phyloP scores from a whole-genome alignment of 352 stramenopile species.

The Globisporangium nunn region DNA sequence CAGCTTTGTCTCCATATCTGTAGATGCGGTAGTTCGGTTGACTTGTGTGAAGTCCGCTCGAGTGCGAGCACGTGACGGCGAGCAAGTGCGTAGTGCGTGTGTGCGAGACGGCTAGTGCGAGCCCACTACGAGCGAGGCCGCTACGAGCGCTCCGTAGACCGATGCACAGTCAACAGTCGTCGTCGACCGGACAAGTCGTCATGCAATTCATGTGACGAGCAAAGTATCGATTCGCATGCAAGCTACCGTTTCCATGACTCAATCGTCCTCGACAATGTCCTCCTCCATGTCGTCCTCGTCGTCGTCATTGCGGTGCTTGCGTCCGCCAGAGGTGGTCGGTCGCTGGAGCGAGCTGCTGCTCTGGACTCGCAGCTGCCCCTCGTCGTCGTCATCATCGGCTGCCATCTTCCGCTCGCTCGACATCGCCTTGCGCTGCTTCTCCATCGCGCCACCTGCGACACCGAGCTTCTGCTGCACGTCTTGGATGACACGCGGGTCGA shows the following conservation, averaged over 20 bases:
- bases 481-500: conserved; percentile 63
- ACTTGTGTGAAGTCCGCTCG: too few relatives aligned
- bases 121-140: too few relatives aligned
- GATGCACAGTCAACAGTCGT: too few relatives aligned
- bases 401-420: conserved; percentile 29
- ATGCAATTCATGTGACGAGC: too few relatives aligned
- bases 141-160: too few relatives aligned
- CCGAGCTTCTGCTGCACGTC: conserved; percentile 58
- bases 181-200: too few relatives aligned
- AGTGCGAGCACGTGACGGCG: too few relatives aligned
- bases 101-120: too few relatives aligned
- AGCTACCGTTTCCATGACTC: conserved; percentile 10
- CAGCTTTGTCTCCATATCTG: too few relatives aligned
- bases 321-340: conserved; percentile 9
- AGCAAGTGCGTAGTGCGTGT: too few relatives aligned
- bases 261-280: conserved; percentile 70
- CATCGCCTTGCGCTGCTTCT: conserved; percentile 15
- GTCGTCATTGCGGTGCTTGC: conserved; percentile 26
- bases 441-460: conserved; percentile 10
- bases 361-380: conserved; percentile 9
- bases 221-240: background rate
- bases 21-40: too few relatives aligned
- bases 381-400: conserved; percentile 10
- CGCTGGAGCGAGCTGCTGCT: conserved; percentile 13
- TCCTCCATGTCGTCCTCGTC: conserved; percentile 74